Evolutionary conservation across 2,329 filamentous ascomycete genomes (phyloP).

Genomic region (Neophaeococcomyces aloes): DNA sequence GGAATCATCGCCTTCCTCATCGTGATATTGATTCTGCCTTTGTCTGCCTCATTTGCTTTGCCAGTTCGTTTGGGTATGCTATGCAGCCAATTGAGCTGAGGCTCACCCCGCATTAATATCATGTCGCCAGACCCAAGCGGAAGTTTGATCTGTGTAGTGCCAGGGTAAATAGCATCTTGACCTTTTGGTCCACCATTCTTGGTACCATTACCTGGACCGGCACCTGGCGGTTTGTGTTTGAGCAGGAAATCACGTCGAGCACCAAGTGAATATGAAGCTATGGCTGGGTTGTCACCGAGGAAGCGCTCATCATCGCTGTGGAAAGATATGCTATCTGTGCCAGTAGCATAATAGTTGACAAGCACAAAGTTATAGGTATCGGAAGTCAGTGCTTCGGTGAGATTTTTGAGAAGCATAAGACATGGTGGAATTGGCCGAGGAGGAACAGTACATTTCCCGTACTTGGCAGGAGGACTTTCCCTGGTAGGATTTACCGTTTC

Average conservation of each 20-base stretch:
- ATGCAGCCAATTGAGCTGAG: slow-evolving; percentile 69
- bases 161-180: neutral
- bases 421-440: slow-evolving; percentile 64
- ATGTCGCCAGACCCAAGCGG: slow-evolving; percentile 60
- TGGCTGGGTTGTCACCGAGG: slow-evolving; percentile 56
- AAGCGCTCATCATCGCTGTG: slow-evolving; percentile 75
- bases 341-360: slow-evolving; percentile 74
- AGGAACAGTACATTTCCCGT: slow-evolving; percentile 36
- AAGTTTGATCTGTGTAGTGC: slow-evolving; percentile 38
- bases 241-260: slow-evolving; percentile 64
- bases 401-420: slow-evolving; percentile 51
- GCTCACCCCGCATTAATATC: slow-evolving; percentile 64
- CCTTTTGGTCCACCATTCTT: slow-evolving; percentile 21
- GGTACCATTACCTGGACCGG: slow-evolving; percentile 21
- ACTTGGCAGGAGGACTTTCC: slow-evolving; percentile 37
- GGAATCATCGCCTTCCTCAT: slow-evolving; percentile 61
- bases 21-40: slow-evolving; percentile 65
- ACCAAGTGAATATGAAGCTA: slow-evolving; percentile 65
- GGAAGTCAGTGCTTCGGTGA: slow-evolving; percentile 56
- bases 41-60: slow-evolving; percentile 49
- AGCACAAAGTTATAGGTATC: slow-evolving; percentile 66
- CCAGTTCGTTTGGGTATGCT: slow-evolving; percentile 62
- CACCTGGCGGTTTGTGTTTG: slow-evolving; percentile 59
- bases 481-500: slow-evolving; percentile 14
- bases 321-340: slow-evolving; percentile 65